Conservation (phyloP, 345 rosid species). For the Noccaea bulbosa region DNA sequence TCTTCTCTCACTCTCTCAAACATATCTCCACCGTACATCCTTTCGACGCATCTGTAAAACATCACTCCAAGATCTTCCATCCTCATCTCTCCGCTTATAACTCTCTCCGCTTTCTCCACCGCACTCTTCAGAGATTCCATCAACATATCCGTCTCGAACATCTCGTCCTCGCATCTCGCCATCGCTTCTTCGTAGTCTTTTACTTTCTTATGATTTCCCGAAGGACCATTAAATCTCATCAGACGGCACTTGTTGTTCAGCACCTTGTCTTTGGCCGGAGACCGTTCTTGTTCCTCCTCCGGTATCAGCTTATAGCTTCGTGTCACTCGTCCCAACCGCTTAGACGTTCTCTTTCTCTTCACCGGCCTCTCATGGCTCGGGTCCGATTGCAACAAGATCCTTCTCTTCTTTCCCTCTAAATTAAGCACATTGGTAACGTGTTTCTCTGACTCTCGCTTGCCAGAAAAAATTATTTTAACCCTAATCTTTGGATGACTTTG, state of each 20-base stretch:
- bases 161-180: background rate
- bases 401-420: constrained; percentile 2
- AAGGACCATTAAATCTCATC: too few relatives aligned
- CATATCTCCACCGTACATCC: background rate
- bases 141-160: background rate
- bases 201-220: background rate
- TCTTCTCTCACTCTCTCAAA: background rate
- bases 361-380: background rate
- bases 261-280: background rate
- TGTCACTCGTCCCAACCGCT: background rate
- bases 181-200: background rate
- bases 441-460: background rate
- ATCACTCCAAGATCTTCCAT: background rate
- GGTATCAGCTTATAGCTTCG: constrained; percentile 14
- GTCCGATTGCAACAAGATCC: constrained; percentile 5
- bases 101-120: background rate
- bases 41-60: background rate
- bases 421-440: background rate
- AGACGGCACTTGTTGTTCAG: background rate
- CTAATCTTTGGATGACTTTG: background rate
- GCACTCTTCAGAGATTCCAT: background rate
- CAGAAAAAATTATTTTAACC: background rate
- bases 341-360: background rate
- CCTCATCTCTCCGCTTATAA: background rate
- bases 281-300: background rate